Conservation (phyloP, 371 early-diverging fungal genomes). For the Choanephora cucurbitarum region DNA sequence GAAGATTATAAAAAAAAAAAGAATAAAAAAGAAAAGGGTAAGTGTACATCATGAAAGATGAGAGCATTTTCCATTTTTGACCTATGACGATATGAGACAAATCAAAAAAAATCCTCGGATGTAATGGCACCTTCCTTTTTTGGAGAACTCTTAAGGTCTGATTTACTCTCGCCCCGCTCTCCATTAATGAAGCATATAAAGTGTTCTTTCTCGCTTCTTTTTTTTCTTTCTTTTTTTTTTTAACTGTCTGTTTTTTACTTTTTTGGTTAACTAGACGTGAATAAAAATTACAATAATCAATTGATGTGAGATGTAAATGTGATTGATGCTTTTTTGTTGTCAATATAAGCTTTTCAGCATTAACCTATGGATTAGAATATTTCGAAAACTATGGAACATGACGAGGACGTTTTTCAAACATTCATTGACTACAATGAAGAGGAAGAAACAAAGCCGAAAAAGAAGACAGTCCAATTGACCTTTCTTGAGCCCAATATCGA, state of each 20-base stretch:
- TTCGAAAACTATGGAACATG: not conserved
- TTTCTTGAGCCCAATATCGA: slow-evolving; percentile 21
- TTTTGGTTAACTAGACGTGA: no score
- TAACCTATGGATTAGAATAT: no score
- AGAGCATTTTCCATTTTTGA: not conserved
- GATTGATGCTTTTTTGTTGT: no score
- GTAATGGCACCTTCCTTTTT: not conserved
- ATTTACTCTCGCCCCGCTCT: no score
- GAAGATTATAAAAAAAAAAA: slow-evolving; percentile 1
- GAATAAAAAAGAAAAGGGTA: not conserved
- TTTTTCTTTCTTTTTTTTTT: not conserved
- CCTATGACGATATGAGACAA: not conserved
- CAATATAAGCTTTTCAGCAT: no score
- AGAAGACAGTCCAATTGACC: slow-evolving; percentile 1
- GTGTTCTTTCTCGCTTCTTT: not conserved
- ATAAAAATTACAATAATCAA: no score
- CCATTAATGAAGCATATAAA: no score
- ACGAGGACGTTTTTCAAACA: not conserved
- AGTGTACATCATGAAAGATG: no score
- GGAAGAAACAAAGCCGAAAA: not conserved
- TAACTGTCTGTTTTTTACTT: no score
- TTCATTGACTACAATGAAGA: slow-evolving; percentile 1
- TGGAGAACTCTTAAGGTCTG: not conserved
- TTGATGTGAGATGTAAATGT: no score
- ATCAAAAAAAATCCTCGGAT: not conserved